These are phyloP conservation scores for Amaranthus cruentus DNA, from an alignment of 148 eudicot genomes.

Conservation along the genomic window DNA sequence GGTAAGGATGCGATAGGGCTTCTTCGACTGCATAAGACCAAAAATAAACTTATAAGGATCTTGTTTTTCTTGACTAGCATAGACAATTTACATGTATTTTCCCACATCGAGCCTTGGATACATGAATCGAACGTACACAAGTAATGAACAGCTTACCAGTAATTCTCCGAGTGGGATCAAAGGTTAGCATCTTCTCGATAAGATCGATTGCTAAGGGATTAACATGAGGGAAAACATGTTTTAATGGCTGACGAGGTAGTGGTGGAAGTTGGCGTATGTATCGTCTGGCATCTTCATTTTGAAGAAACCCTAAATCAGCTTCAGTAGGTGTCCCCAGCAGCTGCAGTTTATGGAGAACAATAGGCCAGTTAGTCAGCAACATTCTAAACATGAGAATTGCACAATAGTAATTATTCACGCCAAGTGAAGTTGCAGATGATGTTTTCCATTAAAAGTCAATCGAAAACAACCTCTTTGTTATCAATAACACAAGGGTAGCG, in stretches of 20 bases:
- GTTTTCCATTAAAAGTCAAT: no score
- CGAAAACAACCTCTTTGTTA: no score
- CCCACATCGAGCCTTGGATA: no score
- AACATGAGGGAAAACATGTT: conserved; percentile 58
- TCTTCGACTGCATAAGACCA: conserved; percentile 59
- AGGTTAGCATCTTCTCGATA: conserved; percentile 75
- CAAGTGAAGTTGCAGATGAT: no score
- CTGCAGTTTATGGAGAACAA: conserved; percentile 28
- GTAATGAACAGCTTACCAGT: conserved; percentile 42
- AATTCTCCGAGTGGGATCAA: conserved; percentile 74
- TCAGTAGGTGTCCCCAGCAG: conserved; percentile 86
- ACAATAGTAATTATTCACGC: no score
- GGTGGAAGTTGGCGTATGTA: conserved; percentile 63
- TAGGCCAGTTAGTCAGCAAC: not conserved
- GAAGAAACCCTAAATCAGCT: conserved; percentile 57
- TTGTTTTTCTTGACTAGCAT: not conserved
- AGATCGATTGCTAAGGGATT: conserved; percentile 80
- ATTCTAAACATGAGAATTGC: no score
- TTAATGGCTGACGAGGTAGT: conserved; percentile 56
- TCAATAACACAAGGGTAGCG: no score
- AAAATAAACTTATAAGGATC: not conserved
- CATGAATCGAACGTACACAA: no score
- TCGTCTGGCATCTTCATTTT: conserved; percentile 72
- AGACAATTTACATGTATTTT: no score
- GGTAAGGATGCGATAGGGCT: conserved; percentile 80